Base-by-base conservation (phyloP, 2,329 filamentous ascomycete species). In the Colletotrichum lindemuthianum region DNA sequence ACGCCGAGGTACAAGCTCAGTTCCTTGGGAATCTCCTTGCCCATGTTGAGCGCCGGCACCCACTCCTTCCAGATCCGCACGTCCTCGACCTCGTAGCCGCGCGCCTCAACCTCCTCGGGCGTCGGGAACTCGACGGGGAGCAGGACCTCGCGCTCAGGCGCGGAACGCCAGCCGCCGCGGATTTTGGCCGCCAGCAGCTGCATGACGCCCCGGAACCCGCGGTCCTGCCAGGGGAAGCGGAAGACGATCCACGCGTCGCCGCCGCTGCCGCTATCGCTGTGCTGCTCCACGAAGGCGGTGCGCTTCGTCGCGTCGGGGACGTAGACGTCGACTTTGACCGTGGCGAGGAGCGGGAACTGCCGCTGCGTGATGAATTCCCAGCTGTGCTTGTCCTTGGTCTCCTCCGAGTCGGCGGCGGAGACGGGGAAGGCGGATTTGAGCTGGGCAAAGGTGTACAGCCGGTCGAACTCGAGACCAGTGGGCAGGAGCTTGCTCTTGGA, bases 381-480 rank as follows among this genome's bases (percentile, higher is more conserved):
- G 32, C 78, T 76, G 69, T 82, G 82, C 51, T 76, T 72, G 58
- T 75, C 74, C 68, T 79, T 77, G 61, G 78, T 74, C 60, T 74
- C 76, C 37, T 75, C 72, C 12, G 74, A 70, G 11, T 72, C 71
- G 53, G 78, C 73, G n/a, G 75, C 69, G 13, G 73, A 64, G 15
- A 79, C 76, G 3, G 82, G 79, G 65, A 83, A 83, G 41, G 80
- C 78, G 70, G 79, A 82, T 73, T 80, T 80, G 66, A 85, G 80
- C 75, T 94, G 90, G 2, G 91, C 93, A 73, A 97, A 92, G 51
- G 88, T 90, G 79, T 93, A 97, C 69, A 95, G 86, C 6, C 93
- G 87, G 77, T 97, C 93, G 75, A 90, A 91, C 73, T 90, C 86
- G 60, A 97, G 82, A 2, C 93, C 93, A 2, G 86, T 87, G 6